These are phyloP conservation scores for Polyrhizophydium stewartii DNA, from an alignment of 371 early-diverging fungal genomes.

Conservation along the genomic window DNA sequence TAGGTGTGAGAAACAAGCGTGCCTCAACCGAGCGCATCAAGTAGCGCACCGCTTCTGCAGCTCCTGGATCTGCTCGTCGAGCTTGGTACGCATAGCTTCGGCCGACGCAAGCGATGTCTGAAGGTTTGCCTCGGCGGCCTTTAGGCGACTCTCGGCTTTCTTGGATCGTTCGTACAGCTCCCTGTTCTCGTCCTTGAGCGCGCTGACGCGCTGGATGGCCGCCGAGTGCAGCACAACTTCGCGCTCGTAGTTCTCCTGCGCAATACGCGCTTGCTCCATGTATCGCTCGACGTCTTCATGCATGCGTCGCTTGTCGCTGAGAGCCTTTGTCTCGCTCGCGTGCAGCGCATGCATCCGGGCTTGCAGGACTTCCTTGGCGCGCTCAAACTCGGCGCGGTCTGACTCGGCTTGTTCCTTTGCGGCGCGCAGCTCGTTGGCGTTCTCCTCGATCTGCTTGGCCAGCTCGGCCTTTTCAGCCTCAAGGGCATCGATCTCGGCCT, in stretches of 20 bases:
- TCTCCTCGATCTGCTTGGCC: constrained; percentile 34
- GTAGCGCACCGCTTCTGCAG: constrained; percentile 34
- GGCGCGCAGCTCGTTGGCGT: constrained; percentile 36
- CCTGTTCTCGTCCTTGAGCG: constrained; percentile 27
- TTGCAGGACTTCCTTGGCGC: constrained; percentile 51
- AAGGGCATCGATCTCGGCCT: constrained; percentile 1
- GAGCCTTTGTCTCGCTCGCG: constrained; percentile 25
- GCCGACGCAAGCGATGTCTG: background rate
- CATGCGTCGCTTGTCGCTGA: background rate
- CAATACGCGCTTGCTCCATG: constrained; percentile 23
- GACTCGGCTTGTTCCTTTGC: constrained; percentile 43
- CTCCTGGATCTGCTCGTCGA: constrained; percentile 41
- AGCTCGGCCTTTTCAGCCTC: constrained; percentile 2
- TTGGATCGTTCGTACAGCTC: constrained; percentile 12
- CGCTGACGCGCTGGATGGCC: constrained; percentile 16
- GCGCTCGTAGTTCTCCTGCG: constrained; percentile 25
- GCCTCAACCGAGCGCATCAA: background rate
- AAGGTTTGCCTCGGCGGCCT: no score
- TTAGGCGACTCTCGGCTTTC: constrained; percentile 2
- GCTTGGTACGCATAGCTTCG: constrained; percentile 16
- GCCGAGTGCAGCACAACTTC: constrained; percentile 28
- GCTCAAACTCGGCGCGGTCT: constrained; percentile 46
- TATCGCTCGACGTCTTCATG: constrained; percentile 42
- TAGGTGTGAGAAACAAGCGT: background rate
- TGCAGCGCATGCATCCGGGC: constrained; percentile 50